phyloP scores from a whole-genome alignment of 306 rosid species.

The Castanea crenata region DNA sequence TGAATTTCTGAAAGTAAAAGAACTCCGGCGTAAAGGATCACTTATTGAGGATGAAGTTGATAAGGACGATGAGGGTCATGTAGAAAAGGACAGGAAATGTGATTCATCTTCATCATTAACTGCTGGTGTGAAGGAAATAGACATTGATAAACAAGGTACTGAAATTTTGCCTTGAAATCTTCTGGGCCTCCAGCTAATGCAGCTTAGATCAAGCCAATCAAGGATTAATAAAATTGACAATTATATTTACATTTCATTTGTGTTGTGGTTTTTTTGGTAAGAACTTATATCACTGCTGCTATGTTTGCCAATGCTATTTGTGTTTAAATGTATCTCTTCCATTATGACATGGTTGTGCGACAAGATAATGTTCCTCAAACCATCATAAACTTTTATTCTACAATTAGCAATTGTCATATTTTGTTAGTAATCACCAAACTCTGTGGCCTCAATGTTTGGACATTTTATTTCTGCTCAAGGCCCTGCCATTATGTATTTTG shows the following conservation, averaged over 20 bases:
- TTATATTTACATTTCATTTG: slow-evolving; percentile 14
- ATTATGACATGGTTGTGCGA: background rate
- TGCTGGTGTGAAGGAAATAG: slow-evolving; percentile 66
- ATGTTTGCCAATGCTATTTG: slow-evolving; percentile 15
- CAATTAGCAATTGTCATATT: slow-evolving; percentile 9
- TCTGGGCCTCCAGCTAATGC: slow-evolving; percentile 46
- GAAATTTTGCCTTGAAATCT: slow-evolving; percentile 10
- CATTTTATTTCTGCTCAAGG: background rate
- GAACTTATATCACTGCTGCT: slow-evolving; percentile 19
- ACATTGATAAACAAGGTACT: slow-evolving; percentile 35
- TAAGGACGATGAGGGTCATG: slow-evolving; percentile 29
- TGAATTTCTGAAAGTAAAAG: slow-evolving; percentile 79
- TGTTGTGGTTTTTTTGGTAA: slow-evolving; percentile 3
- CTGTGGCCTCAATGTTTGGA: background rate
- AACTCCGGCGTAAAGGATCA: slow-evolving; percentile 57
- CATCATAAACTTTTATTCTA: background rate
- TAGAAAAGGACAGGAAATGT: slow-evolving; percentile 22
- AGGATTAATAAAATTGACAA: slow-evolving; percentile 17
- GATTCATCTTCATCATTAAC: slow-evolving; percentile 52
- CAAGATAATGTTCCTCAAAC: background rate
- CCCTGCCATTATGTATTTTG: background rate
- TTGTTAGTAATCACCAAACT: background rate
- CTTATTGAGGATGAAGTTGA: slow-evolving; percentile 60
- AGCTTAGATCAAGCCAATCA: slow-evolving; percentile 36
- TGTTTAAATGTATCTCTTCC: slow-evolving; percentile 19